These are phyloP conservation scores for Bipolaris gigantea DNA, from an alignment of 2,329 filamentous ascomycete species.

Conservation along the genomic window DNA sequence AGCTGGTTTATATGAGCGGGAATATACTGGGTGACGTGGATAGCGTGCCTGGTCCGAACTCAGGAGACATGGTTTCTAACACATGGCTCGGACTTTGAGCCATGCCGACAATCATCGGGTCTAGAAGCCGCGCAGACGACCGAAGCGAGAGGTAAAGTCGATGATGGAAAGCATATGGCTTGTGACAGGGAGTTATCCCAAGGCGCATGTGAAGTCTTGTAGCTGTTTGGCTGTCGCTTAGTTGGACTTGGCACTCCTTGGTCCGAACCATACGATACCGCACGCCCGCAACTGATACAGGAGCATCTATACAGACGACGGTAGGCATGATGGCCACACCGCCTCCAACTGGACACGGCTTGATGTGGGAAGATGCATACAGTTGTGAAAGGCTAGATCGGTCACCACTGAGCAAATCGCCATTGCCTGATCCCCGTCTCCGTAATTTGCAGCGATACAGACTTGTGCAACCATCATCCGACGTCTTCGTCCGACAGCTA, in stretches of 20 bases:
- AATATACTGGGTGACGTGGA: slow-evolving; percentile 26
- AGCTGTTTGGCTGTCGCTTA: slow-evolving; percentile 1
- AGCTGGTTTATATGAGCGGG: slow-evolving; percentile 6
- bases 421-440: background rate
- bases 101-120: slow-evolving; percentile 12
- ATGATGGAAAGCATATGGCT: background rate
- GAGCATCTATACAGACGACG: background rate
- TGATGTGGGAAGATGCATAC: background rate
- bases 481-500: background rate
- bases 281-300: background rate
- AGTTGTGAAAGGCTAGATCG: background rate
- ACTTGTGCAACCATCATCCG: background rate
- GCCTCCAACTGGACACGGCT: background rate
- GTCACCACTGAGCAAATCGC: background rate
- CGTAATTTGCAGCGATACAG: background rate
- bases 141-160: background rate
- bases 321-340: background rate
- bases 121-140: background rate
- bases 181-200: background rate
- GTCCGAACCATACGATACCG: background rate
- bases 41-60: slow-evolving; percentile 19
- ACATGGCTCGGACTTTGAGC: slow-evolving; percentile 3
- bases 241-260: background rate
- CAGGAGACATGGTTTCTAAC: slow-evolving; percentile 22
- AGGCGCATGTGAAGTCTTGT: background rate